phyloP scores from a whole-genome alignment of 140 eudicot genomes.

The Senecio squalidus region DNA sequence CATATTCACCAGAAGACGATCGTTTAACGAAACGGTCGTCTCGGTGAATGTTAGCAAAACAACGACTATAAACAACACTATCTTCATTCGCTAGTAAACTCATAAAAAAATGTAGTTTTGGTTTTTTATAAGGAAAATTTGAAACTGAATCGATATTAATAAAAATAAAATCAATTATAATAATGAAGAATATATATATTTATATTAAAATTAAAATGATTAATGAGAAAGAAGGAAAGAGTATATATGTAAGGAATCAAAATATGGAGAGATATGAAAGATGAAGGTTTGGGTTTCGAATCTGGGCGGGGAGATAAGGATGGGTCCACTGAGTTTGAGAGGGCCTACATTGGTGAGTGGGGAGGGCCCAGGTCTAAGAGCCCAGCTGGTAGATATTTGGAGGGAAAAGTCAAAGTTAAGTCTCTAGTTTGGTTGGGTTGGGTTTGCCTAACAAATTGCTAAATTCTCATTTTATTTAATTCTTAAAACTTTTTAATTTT shows the following conservation, averaged over 20 bases:
- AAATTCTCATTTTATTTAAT: not conserved
- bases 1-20: not conserved
- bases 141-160: not conserved
- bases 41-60: not conserved
- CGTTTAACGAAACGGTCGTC: not conserved
- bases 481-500: no score
- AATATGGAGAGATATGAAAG: not conserved
- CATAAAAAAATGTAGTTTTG: not conserved
- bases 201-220: no score
- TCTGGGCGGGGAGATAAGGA: not conserved
- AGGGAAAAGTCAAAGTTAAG: not conserved
- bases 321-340: not conserved
- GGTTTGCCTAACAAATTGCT: not conserved
- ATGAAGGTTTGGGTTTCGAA: not conserved
- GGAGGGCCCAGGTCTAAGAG: not conserved
- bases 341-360: not conserved
- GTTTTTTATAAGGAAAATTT: no score
- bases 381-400: not conserved
- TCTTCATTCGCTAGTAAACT: not conserved
- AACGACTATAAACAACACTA: not conserved
- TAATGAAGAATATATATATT: not conserved
- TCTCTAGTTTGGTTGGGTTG: not conserved
- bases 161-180: not conserved
- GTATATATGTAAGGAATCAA: not conserved
- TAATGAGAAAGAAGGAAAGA: not conserved